phyloP scores from a whole-genome alignment of 345 rosid genomes.

The Nephelium lappaceum region DNA sequence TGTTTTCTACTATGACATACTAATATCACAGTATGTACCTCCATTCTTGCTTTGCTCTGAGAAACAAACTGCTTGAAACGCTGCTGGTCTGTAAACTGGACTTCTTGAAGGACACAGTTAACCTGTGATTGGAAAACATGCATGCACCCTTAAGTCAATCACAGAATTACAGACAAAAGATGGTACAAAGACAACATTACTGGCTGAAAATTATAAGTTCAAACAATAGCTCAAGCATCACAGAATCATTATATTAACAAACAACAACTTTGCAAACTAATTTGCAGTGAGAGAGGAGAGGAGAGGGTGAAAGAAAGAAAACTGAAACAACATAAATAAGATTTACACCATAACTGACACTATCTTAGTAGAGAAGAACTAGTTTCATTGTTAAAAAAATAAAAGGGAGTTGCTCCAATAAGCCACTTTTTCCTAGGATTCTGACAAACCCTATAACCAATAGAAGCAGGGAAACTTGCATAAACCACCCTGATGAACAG shows the following conservation, averaged over 20 bases:
- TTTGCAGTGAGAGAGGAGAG: not conserved
- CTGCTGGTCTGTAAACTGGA: slow-evolving; percentile 90
- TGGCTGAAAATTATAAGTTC: not conserved
- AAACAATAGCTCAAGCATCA: not conserved
- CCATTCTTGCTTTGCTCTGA: slow-evolving; percentile 97
- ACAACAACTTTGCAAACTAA: not conserved
- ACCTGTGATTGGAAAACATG: slow-evolving; percentile 45
- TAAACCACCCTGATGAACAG: too few relatives aligned
- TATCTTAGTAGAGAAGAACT: not conserved
- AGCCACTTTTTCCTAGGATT: not conserved
- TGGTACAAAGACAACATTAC: not conserved
- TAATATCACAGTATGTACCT: slow-evolving; percentile 50
- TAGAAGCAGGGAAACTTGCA: too few relatives aligned
- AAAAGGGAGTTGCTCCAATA: not conserved
- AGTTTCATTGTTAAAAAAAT: not conserved
- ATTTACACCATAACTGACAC: not conserved
- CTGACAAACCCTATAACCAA: too few relatives aligned
- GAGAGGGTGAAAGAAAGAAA: not conserved
- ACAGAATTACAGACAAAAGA: slow-evolving; percentile 4
- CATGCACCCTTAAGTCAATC: slow-evolving; percentile 18
- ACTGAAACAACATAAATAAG: not conserved
- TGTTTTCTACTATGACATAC: slow-evolving; percentile 8
- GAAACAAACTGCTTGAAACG: slow-evolving; percentile 97
- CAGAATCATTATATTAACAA: not conserved
- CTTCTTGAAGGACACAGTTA: slow-evolving; percentile 87